phyloP scores from a whole-genome alignment of 1,284 basidiomycete species.

The Phylloporus sp. region DNA sequence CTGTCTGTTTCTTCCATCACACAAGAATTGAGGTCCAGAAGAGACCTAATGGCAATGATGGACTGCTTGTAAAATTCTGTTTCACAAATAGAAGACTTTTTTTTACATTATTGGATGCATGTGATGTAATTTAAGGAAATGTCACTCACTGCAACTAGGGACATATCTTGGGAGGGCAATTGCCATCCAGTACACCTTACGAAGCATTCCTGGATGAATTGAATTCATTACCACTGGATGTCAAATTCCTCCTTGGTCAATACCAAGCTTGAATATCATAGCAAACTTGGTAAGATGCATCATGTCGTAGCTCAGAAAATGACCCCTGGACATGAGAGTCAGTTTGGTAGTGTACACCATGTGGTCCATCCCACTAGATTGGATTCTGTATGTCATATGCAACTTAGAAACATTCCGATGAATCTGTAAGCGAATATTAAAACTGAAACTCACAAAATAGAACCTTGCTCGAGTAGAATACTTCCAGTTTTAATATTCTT shows the following conservation, averaged over 20 bases:
- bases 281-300: conserved; percentile 5
- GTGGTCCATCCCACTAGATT: background rate
- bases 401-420: background rate
- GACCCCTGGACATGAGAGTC: conserved; percentile 1
- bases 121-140: no score
- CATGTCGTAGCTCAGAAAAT: background rate
- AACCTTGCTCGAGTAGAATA: background rate
- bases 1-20: background rate
- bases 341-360: background rate
- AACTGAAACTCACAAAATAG: background rate
- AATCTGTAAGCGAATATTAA: background rate
- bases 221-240: background rate
- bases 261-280: background rate
- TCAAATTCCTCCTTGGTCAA: background rate
- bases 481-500: background rate
- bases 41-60: background rate
- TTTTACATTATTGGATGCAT: no score
- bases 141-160: background rate
- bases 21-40: background rate
- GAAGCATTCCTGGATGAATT: background rate
- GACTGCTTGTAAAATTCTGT: no score
- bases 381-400: background rate
- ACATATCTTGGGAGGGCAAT: background rate
- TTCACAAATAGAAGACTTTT: no score
- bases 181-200: background rate